A percentile compares a stretch with the other conserved stretches of the same genome.
Conservation (phyloP, 1,139 yeast species). For the Pneumocystis wakefieldiae region DNA sequence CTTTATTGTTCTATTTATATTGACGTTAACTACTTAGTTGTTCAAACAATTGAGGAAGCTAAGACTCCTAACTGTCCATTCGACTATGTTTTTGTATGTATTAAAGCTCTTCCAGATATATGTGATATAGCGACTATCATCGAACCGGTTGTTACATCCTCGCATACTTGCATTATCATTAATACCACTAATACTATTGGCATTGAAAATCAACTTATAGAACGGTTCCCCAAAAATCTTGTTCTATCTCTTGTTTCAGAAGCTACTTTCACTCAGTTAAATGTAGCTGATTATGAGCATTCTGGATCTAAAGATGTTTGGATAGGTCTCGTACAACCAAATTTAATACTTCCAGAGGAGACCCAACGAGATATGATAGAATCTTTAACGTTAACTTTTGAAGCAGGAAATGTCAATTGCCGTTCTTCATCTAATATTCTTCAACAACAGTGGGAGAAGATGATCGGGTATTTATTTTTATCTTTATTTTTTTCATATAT, state of each 20-base stretch:
- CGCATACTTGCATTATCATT: constrained; percentile 33
- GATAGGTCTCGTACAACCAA: constrained; percentile 12
- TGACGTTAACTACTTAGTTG: constrained; percentile 7
- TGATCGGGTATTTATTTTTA: constrained; percentile 10
- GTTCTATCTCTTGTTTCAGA: constrained; percentile 32
- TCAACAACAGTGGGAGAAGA: constrained; percentile 17
- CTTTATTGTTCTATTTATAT: background rate
- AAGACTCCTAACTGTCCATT: constrained; percentile 27
- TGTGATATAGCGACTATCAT: constrained; percentile 44
- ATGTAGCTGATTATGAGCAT: constrained; percentile 17
- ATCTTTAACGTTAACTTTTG: constrained; percentile 16
- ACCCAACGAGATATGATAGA: constrained; percentile 16
- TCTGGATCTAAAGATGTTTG: constrained; percentile 10
- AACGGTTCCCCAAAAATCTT: constrained; percentile 41
- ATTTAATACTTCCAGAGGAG: constrained; percentile 10
- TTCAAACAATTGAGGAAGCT: constrained; percentile 33
- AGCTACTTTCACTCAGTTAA: constrained; percentile 14
- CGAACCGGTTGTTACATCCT: constrained; percentile 37
- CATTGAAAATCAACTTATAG: constrained; percentile 47
- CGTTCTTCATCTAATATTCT: constrained; percentile 13
- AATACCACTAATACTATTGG: constrained; percentile 43
- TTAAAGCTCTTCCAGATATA: constrained; percentile 62
- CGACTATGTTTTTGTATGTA: constrained; percentile 53
- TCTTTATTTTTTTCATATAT: background rate
- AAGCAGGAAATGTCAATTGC: constrained; percentile 17